Percentiles rank a stretch among this genome's conserved stretches.
phyloP scores from a whole-genome alignment of 768 basidiomycete species.

The Zangia roseola region DNA sequence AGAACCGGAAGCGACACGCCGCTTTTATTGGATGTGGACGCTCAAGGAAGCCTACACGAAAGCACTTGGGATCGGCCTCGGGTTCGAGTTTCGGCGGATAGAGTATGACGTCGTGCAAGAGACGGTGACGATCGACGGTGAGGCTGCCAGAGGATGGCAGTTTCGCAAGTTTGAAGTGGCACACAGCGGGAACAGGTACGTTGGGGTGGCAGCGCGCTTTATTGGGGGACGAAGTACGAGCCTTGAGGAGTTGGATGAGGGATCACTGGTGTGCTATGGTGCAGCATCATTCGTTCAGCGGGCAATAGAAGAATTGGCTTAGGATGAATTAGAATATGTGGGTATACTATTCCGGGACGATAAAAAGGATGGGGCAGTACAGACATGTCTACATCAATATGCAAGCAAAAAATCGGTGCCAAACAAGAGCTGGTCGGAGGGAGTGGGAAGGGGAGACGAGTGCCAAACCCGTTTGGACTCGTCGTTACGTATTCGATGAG shows the following conservation, averaged over 20 bases:
- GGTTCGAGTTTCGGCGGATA: constrained; percentile 77
- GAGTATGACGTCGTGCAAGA: constrained; percentile 61
- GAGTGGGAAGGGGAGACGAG: constrained; percentile 43
- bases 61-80: constrained; percentile 78
- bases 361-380: neutral
- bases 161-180: constrained; percentile 61
- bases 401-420: constrained; percentile 29
- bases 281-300: constrained; percentile 49
- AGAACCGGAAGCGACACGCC: constrained; percentile 50
- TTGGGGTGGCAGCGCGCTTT: constrained; percentile 66
- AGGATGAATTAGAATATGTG: constrained; percentile 20
- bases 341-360: constrained; percentile 5
- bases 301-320: constrained; percentile 42
- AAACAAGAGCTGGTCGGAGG: constrained; percentile 32
- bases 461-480: constrained; percentile 52
- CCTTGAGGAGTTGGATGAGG: constrained; percentile 33
- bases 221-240: constrained; percentile 41
- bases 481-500: constrained; percentile 44
- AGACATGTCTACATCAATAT: constrained; percentile 27
- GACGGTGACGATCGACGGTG: constrained; percentile 58
- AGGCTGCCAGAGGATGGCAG: constrained; percentile 58
- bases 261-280: constrained; percentile 45
- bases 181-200: constrained; percentile 52
- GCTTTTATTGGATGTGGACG: constrained; percentile 86
- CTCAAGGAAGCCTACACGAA: constrained; percentile 92